Evolutionary conservation across 805 yeast genomes (phyloP), one percentile per base, ranked within the genome.

Genomic region (Scheffersomyces ergatensis): DNA sequence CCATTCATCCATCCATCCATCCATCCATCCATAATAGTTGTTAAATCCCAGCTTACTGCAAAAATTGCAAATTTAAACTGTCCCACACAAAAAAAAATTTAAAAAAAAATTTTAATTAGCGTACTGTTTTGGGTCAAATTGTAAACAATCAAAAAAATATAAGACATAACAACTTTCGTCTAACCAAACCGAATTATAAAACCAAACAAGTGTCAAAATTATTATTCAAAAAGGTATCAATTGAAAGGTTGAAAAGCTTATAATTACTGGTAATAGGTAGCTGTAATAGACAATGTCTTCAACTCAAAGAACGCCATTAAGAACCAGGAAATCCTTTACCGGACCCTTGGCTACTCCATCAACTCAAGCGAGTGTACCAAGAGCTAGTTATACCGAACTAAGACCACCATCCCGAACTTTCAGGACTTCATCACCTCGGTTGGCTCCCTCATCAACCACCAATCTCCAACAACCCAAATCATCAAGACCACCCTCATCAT

Each of bases 401-500:
- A 43, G 53, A 37, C 51, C 56, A 20, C 54, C 64, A 0, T 46
- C 68, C 5, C 43, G 70, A 32, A 43, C 53, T 5, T 50, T 39
- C 41, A 46, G 66, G 14, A 63, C 69, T 4, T 59, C 60, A 17
- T 60, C 70, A 16, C 67, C 72, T 4, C 45, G 60, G 24, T 40
- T 47, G 2, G 18, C 32, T 29, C 17, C 16, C 12, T 21, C 29
- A 6, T 4, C 27, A 32, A 33, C 30, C 11, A 23, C 2, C 17
- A 29, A 12, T 17, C 6, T 21, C 6, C 9, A 7, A 21, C 36
- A 40, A n/a, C 20, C 38, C 2, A 21, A 48, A 6, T 39, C 60
- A 23, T 57, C 69, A 3, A 44, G 73, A 18, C 70, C 72, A 1
- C 57, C 62, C 14, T 65, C 72, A 0, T 55, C 72, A 3, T 46